Evolutionary conservation across 169 alveolate species (phyloP), one percentile per base, ranked within the genome.

Genomic region (Plasmodium reichenowi): DNA sequence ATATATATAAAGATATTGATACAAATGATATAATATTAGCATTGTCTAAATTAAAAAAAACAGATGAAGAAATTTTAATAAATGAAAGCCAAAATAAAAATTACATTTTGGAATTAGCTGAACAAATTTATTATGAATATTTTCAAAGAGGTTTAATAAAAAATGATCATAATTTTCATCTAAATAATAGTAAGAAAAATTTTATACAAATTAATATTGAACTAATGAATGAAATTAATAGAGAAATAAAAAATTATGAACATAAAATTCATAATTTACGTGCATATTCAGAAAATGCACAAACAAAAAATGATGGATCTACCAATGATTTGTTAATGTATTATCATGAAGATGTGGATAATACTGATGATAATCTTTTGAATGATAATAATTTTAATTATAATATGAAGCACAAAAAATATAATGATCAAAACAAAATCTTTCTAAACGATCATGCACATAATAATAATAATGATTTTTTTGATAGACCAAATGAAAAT

Each of bases 11-110:
- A 78, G 76, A 78, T 38, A 78, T 78, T 13, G 89, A 78, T 58
- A 78, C 89, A 3, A 78, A 78, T 78, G 89, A 78, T 20, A 78
- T 78, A 20, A 78, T 78, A 43, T 78, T 78, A 78, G 89, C 89
- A 15, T 70, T 78, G 52, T 78, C 89, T 43, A 48, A 63, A 59
- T 52, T 78, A 15, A 78, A 78, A 66, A 38, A 78, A 78, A 52
- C 67, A 2, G 89, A 78, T 15, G 89, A 78, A 52, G 71, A 78
- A 32, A 78, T 78, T 43, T 32, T 71, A 52, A 66, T 78, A 22
- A 78, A 78, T 43, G 89, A 78, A 66, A 78, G 59, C 10, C 70
- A 26, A 67, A 78, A 78, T 47, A 66, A 67, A 78, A 59, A 78
- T 10, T 78, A 78, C 47, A 59, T 78, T 26, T 78, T 78, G 56